Conservation (phyloP, 352 stramenopile genomes). For the Phytopythium chamaehyphon region DNA sequence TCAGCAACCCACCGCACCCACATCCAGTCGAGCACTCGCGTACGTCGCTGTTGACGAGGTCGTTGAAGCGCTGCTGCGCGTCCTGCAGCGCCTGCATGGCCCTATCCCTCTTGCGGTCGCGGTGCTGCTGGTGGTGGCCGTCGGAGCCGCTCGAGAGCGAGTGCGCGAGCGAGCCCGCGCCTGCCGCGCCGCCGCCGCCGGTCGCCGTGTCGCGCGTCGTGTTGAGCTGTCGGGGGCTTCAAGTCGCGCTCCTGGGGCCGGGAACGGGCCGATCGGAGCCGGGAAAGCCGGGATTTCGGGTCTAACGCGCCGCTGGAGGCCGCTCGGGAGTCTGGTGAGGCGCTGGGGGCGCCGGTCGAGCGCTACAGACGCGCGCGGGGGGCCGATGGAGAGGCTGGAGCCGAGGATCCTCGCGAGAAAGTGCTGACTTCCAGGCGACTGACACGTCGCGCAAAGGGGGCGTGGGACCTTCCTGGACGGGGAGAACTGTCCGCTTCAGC, state of each 20-base stretch:
- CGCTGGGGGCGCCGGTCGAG: too few species aligned
- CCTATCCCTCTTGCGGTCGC: conserved; percentile 47
- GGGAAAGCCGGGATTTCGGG: neutral
- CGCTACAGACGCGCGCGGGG: neutral
- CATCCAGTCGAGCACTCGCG: conserved; percentile 7
- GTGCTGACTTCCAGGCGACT: neutral
- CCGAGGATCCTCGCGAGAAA: neutral
- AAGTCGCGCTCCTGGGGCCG: conserved; percentile 4
- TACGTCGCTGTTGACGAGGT: conserved; percentile 73
- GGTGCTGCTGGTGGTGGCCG: conserved; percentile 11
- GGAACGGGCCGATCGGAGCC: neutral
- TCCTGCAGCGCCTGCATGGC: conserved; percentile 73
- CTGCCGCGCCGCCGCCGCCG: conserved; percentile 4
- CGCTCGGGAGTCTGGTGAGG: too few species aligned
- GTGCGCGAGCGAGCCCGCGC: neutral
- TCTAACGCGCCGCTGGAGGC: neutral
- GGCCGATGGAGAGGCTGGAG: neutral
- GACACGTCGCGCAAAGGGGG: conserved; percentile 1
- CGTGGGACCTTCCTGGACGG: neutral
- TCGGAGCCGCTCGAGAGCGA: conserved; percentile 4
- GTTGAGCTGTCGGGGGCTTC: too few species aligned
- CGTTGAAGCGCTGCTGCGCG: conserved; percentile 74
- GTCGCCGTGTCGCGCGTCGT: conserved; percentile 24
- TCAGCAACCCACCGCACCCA: neutral
- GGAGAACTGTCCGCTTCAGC: neutral